phyloP scores from a whole-genome alignment of 2,329 filamentous ascomycete genomes.

The Colletotrichum costaricense region DNA sequence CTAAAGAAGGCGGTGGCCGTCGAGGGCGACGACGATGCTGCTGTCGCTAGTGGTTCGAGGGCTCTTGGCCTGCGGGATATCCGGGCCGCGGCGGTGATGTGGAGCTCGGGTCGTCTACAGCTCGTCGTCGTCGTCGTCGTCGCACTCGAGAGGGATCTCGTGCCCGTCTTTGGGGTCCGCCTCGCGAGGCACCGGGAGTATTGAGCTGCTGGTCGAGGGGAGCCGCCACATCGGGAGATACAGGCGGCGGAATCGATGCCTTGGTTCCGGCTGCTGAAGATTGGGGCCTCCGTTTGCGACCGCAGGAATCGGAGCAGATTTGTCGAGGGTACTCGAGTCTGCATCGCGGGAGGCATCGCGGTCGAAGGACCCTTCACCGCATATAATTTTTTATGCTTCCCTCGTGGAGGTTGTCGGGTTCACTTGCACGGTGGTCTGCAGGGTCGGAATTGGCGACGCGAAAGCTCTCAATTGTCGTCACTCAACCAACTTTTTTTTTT shows the following conservation, averaged over 20 bases:
- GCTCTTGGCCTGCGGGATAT: slow-evolving; percentile 15
- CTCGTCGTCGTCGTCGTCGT: background rate
- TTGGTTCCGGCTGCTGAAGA: slow-evolving; percentile 58
- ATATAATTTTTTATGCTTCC: background rate
- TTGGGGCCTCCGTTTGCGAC: slow-evolving; percentile 72
- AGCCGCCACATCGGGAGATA: background rate
- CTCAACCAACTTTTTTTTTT: slow-evolving; percentile 27
- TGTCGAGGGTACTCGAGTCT: slow-evolving; percentile 61
- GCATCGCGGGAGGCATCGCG: slow-evolving; percentile 51
- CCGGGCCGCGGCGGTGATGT: slow-evolving; percentile 43
- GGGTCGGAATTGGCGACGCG: background rate
- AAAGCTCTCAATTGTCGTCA: slow-evolving; percentile 4
- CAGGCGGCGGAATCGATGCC: slow-evolving; percentile 17
- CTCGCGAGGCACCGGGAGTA: slow-evolving; percentile 11
- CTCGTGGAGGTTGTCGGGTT: background rate
- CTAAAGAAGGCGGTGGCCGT: slow-evolving; percentile 40
- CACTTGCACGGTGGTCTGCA: background rate
- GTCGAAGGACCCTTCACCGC: slow-evolving; percentile 32
- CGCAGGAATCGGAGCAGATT: slow-evolving; percentile 78
- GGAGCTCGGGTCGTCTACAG: slow-evolving; percentile 29
- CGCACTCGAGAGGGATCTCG: slow-evolving; percentile 36
- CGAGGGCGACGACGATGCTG: background rate
- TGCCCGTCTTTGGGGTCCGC: slow-evolving; percentile 37
- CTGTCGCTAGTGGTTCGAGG: background rate
- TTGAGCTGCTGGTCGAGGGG: slow-evolving; percentile 14